These are phyloP conservation scores for Schizophyllum commune DNA, from an alignment of 1,284 basidiomycete species.

Conservation along the genomic window DNA sequence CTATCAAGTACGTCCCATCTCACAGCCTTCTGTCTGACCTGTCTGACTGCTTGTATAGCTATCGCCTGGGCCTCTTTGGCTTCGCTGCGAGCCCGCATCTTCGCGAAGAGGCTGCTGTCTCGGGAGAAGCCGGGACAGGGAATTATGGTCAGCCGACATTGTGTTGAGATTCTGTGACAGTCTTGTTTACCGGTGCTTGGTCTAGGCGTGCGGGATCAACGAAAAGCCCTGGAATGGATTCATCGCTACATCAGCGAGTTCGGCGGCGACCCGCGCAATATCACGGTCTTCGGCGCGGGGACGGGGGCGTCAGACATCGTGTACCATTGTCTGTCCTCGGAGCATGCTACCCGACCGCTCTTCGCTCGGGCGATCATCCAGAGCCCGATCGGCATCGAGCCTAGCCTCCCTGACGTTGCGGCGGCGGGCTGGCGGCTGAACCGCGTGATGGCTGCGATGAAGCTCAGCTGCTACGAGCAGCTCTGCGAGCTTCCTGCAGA, in stretches of 20 bases:
- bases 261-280: conserved; percentile 62
- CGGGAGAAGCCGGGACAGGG: conserved; percentile 63
- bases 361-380: conserved; percentile 65
- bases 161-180: background rate
- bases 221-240: conserved; percentile 63
- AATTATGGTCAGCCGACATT: conserved; percentile 52
- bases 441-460: conserved; percentile 47
- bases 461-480: conserved; percentile 46
- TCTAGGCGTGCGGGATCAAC: conserved; percentile 62
- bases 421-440: conserved; percentile 61
- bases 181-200: conserved; percentile 1
- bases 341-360: conserved; percentile 49
- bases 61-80: conserved; percentile 67
- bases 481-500: conserved; percentile 49
- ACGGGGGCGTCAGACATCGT: conserved; percentile 68
- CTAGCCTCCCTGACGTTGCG: conserved; percentile 47
- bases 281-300: conserved; percentile 65
- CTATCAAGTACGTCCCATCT: conserved; percentile 55
- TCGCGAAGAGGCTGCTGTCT: conserved; percentile 53
- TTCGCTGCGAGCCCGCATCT: conserved; percentile 59
- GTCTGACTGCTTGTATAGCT: conserved; percentile 33
- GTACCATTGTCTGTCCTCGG: conserved; percentile 57
- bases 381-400: conserved; percentile 48
- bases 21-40: conserved; percentile 12
- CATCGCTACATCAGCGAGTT: conserved; percentile 58